Conservation (phyloP, 192 early-diverging fungal genomes). For the Piromyces finnis region DNA sequence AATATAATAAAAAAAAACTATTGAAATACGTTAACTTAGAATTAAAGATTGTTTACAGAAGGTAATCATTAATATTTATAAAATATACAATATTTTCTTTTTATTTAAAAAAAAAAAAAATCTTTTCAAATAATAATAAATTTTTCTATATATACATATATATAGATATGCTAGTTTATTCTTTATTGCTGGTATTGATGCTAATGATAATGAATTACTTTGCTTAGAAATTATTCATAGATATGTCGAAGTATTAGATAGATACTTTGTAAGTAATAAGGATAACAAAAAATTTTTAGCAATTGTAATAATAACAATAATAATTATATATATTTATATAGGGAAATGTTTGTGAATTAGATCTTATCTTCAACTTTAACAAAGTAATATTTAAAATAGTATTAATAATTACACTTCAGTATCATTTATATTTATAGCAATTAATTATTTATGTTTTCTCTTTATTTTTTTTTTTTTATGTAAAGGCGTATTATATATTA, state of each 20-base stretch:
- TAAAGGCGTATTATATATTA: conserved; percentile 60
- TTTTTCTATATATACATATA: no score
- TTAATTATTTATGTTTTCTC: neutral
- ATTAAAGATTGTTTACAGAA: conserved; percentile 40
- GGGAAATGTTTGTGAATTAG: neutral
- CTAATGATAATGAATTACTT: conserved; percentile 86
- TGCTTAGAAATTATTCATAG: conserved; percentile 92
- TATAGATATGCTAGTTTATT: conserved; percentile 84
- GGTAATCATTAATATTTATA: conserved; percentile 12
- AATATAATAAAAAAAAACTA: neutral
- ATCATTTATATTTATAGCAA: no score
- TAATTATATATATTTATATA: neutral
- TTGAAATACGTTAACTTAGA: no score
- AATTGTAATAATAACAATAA: neutral
- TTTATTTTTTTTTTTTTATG: neutral
- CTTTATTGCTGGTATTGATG: conserved; percentile 58
- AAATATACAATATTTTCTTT: neutral
- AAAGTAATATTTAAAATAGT: no score
- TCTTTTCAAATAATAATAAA: no score
- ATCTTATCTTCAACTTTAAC: conserved; percentile 64
- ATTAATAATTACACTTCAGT: no score
- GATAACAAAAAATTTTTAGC: no score
- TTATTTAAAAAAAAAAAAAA: no score
- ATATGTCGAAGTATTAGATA: conserved; percentile 92
- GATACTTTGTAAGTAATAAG: conserved; percentile 81